Evolutionary conservation across 2,329 filamentous ascomycete species (phyloP), one percentile per base, ranked within the genome.

Genomic region (Sclerotiophoma versabilis): DNA sequence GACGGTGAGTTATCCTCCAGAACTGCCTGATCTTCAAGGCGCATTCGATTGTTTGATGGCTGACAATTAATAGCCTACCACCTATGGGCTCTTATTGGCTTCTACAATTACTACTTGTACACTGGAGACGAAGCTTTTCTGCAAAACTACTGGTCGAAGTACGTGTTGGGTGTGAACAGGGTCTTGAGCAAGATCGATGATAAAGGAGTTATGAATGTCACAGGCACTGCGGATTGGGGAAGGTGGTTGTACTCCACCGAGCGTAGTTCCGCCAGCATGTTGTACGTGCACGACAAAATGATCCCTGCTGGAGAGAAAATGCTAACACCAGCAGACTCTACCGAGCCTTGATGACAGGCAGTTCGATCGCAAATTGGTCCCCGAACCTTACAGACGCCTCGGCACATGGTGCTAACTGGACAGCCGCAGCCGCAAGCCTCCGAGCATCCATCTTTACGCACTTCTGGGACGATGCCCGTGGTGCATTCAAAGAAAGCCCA

Each of bases 71-170:
- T 4, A 52, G 42, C 71, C 1, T 75, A 75, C 42, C 71, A 75
- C 46, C 77, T 84, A 64, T 83, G 82, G 73, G 81, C 80, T 1
- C 78, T 87, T 69, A 82, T 87, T 36, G 83, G 83, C 2, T 82
- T 81, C 5, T 83, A 83, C 65, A 83, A 85, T 45, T 86, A 86
- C 60, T 76, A 84, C 37, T 73, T 85, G 2, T 86, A 79, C 59
- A 81, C 82, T 0, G 80, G 81, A 20, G 81, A 87, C 49, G 70
- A 78, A 4, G 68, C 65, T 0, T 86, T 83, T 50, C 63, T 86
- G 11, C 56, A 63, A 4, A 48, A 62, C 5, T 79, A 79, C 22
- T 86, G 83, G 83, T 59, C 71, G 0, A 75, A 74, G 3, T 85
- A 85, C 59, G 66, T 77, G 6, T 65, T 66, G 7, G 83, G 79